Evolutionary conservation across 2,329 filamentous ascomycete genomes (phyloP).

Genomic region (Acephala macrosclerotiorum): DNA sequence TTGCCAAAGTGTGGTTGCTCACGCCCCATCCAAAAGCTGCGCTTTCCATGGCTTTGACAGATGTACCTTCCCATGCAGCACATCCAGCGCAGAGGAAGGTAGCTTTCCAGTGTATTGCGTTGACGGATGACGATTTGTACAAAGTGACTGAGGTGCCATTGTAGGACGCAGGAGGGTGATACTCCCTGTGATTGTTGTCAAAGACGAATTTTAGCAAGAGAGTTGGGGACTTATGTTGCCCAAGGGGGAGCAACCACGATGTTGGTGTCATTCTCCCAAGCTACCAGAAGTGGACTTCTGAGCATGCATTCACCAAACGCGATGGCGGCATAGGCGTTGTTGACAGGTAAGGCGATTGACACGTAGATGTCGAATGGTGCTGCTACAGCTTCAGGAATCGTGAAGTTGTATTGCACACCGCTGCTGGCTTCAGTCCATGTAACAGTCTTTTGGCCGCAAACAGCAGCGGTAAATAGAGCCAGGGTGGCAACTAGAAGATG

Average conservation of each 20-base stretch:
- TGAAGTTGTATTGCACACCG: conserved; percentile 17
- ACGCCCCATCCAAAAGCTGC: conserved; percentile 17
- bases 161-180: conserved; percentile 21
- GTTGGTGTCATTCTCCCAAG: conserved; percentile 23
- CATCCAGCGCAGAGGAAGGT: conserved; percentile 21
- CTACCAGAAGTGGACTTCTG: conserved; percentile 22
- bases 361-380: conserved; percentile 26
- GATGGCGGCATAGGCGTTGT: conserved; percentile 22
- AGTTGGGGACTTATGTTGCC: conserved; percentile 18
- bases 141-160: conserved; percentile 12
- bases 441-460: conserved; percentile 9
- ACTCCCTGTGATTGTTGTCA: conserved; percentile 13
- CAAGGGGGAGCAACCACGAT: conserved; percentile 21
- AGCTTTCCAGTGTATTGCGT: conserved; percentile 26
- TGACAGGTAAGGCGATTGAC: conserved; percentile 18
- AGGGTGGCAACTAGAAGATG: conserved; percentile 14
- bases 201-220: background rate
- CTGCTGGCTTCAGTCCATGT: conserved; percentile 19
- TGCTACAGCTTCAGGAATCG: conserved; percentile 18
- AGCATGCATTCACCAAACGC: conserved; percentile 28
- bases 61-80: conserved; percentile 21
- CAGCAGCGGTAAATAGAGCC: conserved; percentile 17
- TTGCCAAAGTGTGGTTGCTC: conserved; percentile 13
- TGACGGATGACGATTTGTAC: conserved; percentile 22
- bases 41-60: conserved; percentile 18